Evolutionary conservation across 2,329 filamentous ascomycete species (phyloP), one percentile per base, ranked within the genome.

Genomic region (Arthrobotrys pseudoclavata): DNA sequence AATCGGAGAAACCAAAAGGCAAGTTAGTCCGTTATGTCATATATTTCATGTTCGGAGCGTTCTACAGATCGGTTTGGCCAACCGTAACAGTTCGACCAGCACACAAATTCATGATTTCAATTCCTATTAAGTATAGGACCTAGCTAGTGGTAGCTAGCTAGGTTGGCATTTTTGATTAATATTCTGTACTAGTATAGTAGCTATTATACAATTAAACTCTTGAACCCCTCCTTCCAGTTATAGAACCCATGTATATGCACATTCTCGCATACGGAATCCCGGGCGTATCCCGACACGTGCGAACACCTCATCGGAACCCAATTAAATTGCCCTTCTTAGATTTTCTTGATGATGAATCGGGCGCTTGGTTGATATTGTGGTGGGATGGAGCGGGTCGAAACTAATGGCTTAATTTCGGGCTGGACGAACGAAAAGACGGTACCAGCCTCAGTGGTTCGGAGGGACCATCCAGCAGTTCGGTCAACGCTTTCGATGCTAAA

Each of bases 341-440:
- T 15, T 22, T 40, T 72, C 50, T 57, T 60, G 60, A 74, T 61
- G 31, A 74, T 55, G 61, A 74, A 74, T 45, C 69, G 69, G 22
- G 64, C 69, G 31, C 26, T 52, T 5, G 52, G 3, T 10, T 63
- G 24, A 50, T 74, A 74, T 18, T 62, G 50, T 74, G 69, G 62
- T 61, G 69, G 69, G 18, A 67, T 15, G 6, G 69, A 74, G 15
- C 69, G 69, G 29, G 69, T 68, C n/a, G 69, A 68, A 26, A 40
- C 34, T 52, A 74, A 62, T 31, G 69, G 57, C 40, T 45, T 18
- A n/a, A 72, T 42, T 10, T 72, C 37, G 6, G 60, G 57, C 69
- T 72, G 34, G 7, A 72, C 69, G 22, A 72, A 72, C 22, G 69
- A 62, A 20, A 60, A 66, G 29, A 53, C 24, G 62, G 20, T 45